Evolutionary conservation across 495 filamentous ascomycete species (phyloP), one percentile per base, ranked within the genome.

Genomic region (Physcia stellaris): DNA sequence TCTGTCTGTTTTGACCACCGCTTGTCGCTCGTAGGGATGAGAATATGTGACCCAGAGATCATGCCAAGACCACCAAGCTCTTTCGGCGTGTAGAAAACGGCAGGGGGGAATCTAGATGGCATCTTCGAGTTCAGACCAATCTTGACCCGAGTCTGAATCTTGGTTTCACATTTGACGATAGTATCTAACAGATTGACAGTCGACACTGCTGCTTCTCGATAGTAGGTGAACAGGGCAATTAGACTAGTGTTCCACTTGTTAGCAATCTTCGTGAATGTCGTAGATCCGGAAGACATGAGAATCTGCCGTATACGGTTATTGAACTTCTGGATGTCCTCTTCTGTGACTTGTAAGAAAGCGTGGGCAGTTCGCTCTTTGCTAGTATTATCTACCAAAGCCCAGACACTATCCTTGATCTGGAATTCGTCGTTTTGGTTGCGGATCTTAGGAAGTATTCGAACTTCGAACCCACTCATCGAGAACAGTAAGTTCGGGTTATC

Each of bases 211-310:
- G 92, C 92, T 54, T 99, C 92, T 52, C 92, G 86, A 54, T 96
- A 99, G 58, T 99, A 99, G 0, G 92, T 99, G 65, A 99, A 99
- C 19, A 99, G 69, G n/a, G 92, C 88, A 53, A 99, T 99, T 40
- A 99, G 63, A 5, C 82, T 86, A 0, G 92, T 96, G 58, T 99
- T 99, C 92, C 92, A 99, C 59, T 99, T 99, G 59, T 99, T 99
- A 33, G 92, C 92, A 51, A 99, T 99, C 72, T 99, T 99, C 34
- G 92, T 99, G 67, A 99, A 99, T 1, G 92, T 99, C 2, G 92
- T 99, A 3, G 86, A 94, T 19, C 92, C 92, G 43, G 88, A 96
- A 10, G 86, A 94, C 92, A 99, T 99, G 20, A 99, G 72, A 56
- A 99, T 96, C 53, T 99, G 92, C 30, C 92, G 79, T 54, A 99